Evolutionary conservation across 352 stramenopile genomes (phyloP).

Genomic region (Pythium dissotocum): DNA sequence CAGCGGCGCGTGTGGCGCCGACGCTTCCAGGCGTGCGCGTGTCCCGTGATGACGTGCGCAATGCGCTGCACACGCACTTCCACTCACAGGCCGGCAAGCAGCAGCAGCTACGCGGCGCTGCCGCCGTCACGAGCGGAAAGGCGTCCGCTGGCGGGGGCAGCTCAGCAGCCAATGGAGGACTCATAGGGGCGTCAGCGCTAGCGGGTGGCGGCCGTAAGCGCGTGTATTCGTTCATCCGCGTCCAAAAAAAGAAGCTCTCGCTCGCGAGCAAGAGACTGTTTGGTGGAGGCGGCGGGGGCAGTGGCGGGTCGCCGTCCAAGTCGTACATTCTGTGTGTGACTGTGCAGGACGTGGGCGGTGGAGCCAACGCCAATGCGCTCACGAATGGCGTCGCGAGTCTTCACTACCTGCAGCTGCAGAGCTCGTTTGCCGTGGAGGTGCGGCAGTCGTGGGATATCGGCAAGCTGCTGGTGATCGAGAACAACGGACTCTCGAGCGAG

Average conservation of each 20-base stretch:
- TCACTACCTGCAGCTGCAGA: constrained; percentile 68
- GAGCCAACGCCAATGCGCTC: not conserved
- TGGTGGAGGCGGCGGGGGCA: constrained; percentile 27
- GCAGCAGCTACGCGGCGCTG: constrained; percentile 22
- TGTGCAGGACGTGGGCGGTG: constrained; percentile 36
- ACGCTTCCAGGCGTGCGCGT: constrained; percentile 29
- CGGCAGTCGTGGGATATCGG: constrained; percentile 61
- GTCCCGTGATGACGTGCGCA: constrained; percentile 60
- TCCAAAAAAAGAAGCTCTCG: constrained; percentile 64
- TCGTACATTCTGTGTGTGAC: constrained; percentile 74
- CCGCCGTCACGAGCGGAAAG: not conserved
- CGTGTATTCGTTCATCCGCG: constrained; percentile 62
- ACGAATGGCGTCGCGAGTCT: constrained; percentile 33
- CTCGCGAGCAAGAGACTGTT: constrained; percentile 61
- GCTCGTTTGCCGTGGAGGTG: constrained; percentile 65
- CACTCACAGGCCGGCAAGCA: constrained; percentile 36
- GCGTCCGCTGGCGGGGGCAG: not conserved
- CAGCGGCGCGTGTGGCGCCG: not conserved
- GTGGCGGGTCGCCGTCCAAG: constrained; percentile 32
- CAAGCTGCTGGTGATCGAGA: constrained; percentile 56
- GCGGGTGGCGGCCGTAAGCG: constrained; percentile 32
- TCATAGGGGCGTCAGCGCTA: not conserved
- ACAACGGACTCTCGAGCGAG: constrained; percentile 50
- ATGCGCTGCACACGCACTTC: constrained; percentile 70
- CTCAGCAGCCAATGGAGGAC: not conserved